Base-by-base conservation (phyloP, 805 yeast species). In the Lipomyces oligophaga region DNA sequence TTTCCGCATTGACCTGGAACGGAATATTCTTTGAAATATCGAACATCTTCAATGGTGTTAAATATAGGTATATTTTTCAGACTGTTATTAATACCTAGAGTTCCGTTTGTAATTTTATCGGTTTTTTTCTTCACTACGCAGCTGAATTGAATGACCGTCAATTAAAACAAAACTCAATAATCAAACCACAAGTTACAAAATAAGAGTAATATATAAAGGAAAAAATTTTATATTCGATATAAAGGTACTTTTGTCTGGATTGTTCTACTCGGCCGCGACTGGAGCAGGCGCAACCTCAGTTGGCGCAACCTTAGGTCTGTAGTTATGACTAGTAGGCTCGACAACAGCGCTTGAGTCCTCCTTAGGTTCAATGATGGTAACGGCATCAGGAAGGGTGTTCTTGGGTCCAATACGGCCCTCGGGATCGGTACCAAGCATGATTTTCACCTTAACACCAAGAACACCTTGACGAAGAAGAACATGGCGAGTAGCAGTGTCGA, bases 391-490 rank as follows among this genome's bases (percentile, higher is more conserved):
- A 71, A 86, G 79, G 52, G 95, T 77, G 72, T 70, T 86, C 45
- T 51, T 47, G 77, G 95, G 95, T 76, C 95, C 95, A 63, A 65
- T 65, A 72, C 74, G 81, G 80, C 80, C 78, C 67, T 79, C 70
- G 43, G 59, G 55, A 66, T 90, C 87, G 76, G 97, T 96, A 81
- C 90, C 97, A 74, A 86, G 87, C 98, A 93, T 93, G 72, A 93
- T 93, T 84, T 93, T 93, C 70, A 93, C 97, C 83, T 86, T 90
- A 74, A 93, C 83, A 83, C 98, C 98, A 71, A 93, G 82, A 62
- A 93, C 97, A 87, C 98, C 98, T 80, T 93, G 97, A 82, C 97
- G 89, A 81, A 93, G 84, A 73, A 93, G 80, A 67, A 90, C 97
- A 90, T 93, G 97, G 79, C 98, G 89, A 74, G 95, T 89, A 67